These are phyloP conservation scores for Colletotrichum sp. DNA, from an alignment of 2,329 filamentous ascomycete genomes.

Conservation along the genomic window DNA sequence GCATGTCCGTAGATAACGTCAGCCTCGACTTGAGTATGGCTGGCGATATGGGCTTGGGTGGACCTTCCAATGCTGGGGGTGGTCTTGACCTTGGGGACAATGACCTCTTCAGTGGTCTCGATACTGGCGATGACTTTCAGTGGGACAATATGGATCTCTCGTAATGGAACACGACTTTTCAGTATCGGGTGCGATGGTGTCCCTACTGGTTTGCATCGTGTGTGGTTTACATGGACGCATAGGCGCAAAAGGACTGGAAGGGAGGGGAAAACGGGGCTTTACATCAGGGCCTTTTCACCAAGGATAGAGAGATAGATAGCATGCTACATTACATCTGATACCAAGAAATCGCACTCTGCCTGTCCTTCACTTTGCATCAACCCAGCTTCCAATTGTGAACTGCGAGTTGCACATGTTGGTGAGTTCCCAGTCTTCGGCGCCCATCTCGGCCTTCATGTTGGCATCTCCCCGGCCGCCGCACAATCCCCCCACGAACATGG, in stretches of 20 bases:
- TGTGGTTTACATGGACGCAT: background rate
- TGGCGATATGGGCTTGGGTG: conserved; percentile 42
- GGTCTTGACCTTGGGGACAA: conserved; percentile 41
- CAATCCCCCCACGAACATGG: conserved; percentile 66
- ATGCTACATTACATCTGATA: conserved; percentile 2
- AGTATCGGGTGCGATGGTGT: background rate
- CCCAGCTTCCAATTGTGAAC: conserved; percentile 55
- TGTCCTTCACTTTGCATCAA: background rate
- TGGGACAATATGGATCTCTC: conserved; percentile 42
- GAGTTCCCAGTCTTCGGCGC: conserved; percentile 70
- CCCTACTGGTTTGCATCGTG: background rate
- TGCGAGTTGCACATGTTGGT: conserved; percentile 70
- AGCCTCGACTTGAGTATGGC: conserved; percentile 53
- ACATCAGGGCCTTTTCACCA: background rate
- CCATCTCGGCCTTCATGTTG: conserved; percentile 43
- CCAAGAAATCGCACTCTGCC: background rate
- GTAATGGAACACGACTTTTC: background rate
- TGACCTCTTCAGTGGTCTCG: conserved; percentile 42
- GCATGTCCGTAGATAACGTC: conserved; percentile 43
- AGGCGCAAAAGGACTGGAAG: background rate
- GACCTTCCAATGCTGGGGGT: conserved; percentile 34
- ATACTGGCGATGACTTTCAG: conserved; percentile 49
- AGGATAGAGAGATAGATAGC: background rate
- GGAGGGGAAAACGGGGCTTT: background rate
- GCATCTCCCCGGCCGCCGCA: conserved; percentile 53